Evolutionary conservation across 139 green algal species (phyloP), one percentile per base, ranked within the genome.

Genomic region (Picochlorum sp.): DNA sequence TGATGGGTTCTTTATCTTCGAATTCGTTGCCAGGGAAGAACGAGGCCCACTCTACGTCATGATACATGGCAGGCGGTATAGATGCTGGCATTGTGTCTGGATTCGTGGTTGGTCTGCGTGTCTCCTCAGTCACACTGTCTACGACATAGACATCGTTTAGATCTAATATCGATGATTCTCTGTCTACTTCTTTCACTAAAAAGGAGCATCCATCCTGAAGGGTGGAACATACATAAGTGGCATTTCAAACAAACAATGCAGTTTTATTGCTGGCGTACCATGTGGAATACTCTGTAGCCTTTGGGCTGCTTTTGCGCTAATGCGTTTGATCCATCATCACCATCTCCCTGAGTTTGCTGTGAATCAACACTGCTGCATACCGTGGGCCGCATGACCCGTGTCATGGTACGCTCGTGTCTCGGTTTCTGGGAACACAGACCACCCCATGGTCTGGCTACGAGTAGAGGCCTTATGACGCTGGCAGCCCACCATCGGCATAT

Each of bases 121-220:
- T 41, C 34, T 41, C 34, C 34, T 41, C 34, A 13, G 50, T 26
- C 5, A 41, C 34, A 41, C 8, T 41, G 8, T 41, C 34, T 11
- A 41, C 34, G 7, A 41, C 34, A 41, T 41, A 41, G 34, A 41
- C 34, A 41, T 41, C 34, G 8, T 41, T 41, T 41, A 41, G 34
- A 41, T 41, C 34, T 41, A 41, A 14, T 41, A 13, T 41, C 8
- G 34, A 41, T 41, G 34, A 41, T 41, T 41, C 34, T 20, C 47
- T 54, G 47, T 20, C 47, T 54, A 20, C 9, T 54, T 54, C 47
- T 54, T 54, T 45, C 56, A 62, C 56, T 45, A 62, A 20, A 21
- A 62, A 62, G 16, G 30, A 21, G 13, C 56, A 62, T 20, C n/a
- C 30, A 44, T 62, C 56, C 56, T 62, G 56, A 20, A 62, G n/a